Conservation (phyloP, 2,329 filamentous ascomycete genomes). For the Aspergillus nomiae region DNA sequence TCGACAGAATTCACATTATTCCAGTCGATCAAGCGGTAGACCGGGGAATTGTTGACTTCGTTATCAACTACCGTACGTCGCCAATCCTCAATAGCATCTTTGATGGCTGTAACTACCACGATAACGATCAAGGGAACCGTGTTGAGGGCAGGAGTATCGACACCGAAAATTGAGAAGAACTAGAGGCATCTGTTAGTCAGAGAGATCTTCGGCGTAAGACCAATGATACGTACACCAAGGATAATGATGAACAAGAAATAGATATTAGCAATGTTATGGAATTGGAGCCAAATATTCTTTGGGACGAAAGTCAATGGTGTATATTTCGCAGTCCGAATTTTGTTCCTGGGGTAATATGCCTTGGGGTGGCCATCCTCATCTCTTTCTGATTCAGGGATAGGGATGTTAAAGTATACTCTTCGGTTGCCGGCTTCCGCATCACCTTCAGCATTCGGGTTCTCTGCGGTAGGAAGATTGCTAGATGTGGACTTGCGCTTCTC, state of each 20-base stretch:
- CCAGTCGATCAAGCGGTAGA: constrained; percentile 86
- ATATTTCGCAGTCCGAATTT: constrained; percentile 97
- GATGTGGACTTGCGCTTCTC: constrained; percentile 64
- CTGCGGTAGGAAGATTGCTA: constrained; percentile 38
- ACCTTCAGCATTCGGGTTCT: constrained; percentile 23
- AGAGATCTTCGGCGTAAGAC: not conserved
- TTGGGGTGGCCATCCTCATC: constrained; percentile 79
- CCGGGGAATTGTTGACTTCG: constrained; percentile 92
- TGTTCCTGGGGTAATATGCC: constrained; percentile 79
- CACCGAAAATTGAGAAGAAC: constrained; percentile 97
- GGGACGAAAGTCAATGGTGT: constrained; percentile 92
- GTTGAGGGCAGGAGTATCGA: constrained; percentile 83
- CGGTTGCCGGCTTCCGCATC: constrained; percentile 46
- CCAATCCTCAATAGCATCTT: constrained; percentile 95
- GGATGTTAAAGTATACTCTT: constrained; percentile 74
- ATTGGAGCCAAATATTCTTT: constrained; percentile 97
- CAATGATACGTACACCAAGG: constrained; percentile 69
- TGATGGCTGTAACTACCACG: constrained; percentile 81
- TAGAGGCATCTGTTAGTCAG: constrained; percentile 44
- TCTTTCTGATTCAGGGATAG: constrained; percentile 71
- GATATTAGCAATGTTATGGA: constrained; percentile 97
- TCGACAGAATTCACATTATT: constrained; percentile 90
- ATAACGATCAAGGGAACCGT: constrained; percentile 93
- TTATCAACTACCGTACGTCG: constrained; percentile 87
- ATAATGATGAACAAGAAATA: constrained; percentile 98